Conservation (phyloP, 768 basidiomycete genomes). For the Clavaria fumosa region DNA sequence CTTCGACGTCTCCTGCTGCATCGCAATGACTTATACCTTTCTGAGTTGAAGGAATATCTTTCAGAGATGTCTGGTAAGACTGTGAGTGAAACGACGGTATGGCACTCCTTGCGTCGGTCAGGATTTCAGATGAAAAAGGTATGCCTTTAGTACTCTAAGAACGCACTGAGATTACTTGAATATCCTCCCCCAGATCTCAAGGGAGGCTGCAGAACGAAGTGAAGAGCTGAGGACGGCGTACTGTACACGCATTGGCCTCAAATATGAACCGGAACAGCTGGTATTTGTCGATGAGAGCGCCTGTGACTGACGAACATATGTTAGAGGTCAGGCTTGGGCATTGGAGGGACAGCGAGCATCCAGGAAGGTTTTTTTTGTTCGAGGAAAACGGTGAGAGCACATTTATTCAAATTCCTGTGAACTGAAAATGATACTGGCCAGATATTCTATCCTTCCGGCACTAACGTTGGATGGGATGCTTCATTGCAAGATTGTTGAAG, state of each 20-base stretch:
- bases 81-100: not conserved
- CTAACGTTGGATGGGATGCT: conserved; percentile 20
- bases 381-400: conserved; percentile 13
- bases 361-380: conserved; percentile 15
- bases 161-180: not conserved
- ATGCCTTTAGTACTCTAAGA: not conserved
- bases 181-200: conserved; percentile 4
- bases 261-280: conserved; percentile 14
- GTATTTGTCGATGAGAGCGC: conserved; percentile 23
- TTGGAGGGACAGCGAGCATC: conserved; percentile 11
- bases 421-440: conserved; percentile 11
- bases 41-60: conserved; percentile 3
- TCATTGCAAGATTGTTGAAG: conserved; percentile 14
- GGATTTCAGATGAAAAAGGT: conserved; percentile 1
- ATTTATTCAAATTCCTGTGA: conserved; percentile 10
- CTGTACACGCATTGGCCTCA: conserved; percentile 2
- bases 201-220: conserved; percentile 9
- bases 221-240: conserved; percentile 7
- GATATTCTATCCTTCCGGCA: conserved; percentile 21
- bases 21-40: not conserved
- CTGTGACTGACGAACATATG: conserved; percentile 15
- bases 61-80: not conserved
- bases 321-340: conserved; percentile 16
- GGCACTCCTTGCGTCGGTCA: not conserved
- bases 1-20: not conserved